These are phyloP conservation scores for Yarrowia osloensis DNA, from an alignment of 805 yeast genomes.

Conservation along the genomic window DNA sequence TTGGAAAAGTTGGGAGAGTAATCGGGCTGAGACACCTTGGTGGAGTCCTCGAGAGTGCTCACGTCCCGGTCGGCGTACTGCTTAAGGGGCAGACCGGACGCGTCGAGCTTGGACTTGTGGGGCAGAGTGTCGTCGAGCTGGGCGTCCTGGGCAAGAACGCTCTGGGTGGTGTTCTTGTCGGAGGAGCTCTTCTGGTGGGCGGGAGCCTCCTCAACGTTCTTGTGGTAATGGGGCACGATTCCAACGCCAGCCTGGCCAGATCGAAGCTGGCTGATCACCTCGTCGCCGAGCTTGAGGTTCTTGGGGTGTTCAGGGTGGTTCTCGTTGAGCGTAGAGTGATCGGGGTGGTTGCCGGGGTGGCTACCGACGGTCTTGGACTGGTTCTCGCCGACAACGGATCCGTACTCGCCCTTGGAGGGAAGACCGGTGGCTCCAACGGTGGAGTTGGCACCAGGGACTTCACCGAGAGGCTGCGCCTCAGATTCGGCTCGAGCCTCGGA, in stretches of 20 bases:
- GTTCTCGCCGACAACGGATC: neutral
- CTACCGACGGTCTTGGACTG: too few relatives aligned
- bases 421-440: conserved; percentile 7
- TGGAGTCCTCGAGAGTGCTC: neutral
- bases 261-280: neutral
- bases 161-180: neutral
- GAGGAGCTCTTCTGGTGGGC: too few relatives aligned
- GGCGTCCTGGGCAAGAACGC: neutral
- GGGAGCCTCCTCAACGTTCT: neutral
- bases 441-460: conserved; percentile 7
- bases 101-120: conserved; percentile 6
- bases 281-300: neutral
- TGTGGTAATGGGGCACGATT: neutral
- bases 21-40: neutral
- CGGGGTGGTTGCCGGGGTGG: too few relatives aligned
- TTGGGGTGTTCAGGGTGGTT: neutral
- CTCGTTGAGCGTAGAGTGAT: too few relatives aligned
- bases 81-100: neutral
- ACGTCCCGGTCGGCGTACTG: neutral
- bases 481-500: neutral
- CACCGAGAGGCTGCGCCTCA: neutral
- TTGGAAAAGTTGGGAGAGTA: neutral
- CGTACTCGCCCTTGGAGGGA: neutral
- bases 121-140: neutral
- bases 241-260: conserved; percentile 15